Evolutionary conservation across 2,329 filamentous ascomycete species (phyloP).

Genomic region (Arthrobotrys iridis): DNA sequence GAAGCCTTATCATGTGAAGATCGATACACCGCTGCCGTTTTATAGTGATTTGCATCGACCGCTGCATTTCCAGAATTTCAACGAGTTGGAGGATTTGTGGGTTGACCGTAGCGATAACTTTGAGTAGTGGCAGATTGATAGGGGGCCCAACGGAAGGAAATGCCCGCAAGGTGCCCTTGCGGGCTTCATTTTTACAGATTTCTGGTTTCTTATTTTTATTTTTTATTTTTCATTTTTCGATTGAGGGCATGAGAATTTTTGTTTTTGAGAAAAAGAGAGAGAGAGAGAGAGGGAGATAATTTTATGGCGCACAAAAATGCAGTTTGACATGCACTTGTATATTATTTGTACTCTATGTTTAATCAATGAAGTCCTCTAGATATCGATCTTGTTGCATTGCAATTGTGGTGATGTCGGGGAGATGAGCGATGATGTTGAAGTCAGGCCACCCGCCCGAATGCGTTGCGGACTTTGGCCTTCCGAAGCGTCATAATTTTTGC

Average conservation of each 20-base stretch:
- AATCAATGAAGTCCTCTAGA: not conserved
- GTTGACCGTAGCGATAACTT: conserved; percentile 94
- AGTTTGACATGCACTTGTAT: conserved; percentile 36
- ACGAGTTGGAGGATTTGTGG: conserved; percentile 95
- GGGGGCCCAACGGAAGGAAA: not conserved
- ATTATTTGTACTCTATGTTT: conserved; percentile 26
- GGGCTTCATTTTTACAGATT: not conserved
- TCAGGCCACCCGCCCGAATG: conserved; percentile 50
- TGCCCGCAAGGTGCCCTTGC: not conserved
- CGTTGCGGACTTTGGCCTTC: conserved; percentile 27
- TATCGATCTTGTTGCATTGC: not conserved
- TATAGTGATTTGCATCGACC: conserved; percentile 93
- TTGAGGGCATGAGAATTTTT: not conserved
- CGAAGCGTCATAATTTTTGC: conserved; percentile 53
- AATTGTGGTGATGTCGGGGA: not conserved
- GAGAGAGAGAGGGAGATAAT: no score
- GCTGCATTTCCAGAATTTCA: conserved; percentile 96
- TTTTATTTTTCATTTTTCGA: not conserved
- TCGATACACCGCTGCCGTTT: conserved; percentile 81
- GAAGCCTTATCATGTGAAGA: conserved; percentile 87
- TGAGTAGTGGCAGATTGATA: conserved; percentile 68
- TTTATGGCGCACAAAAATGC: conserved; percentile 47
- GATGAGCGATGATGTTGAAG: conserved; percentile 17
- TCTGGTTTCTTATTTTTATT: not conserved
- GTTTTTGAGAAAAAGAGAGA: not conserved